Conservation (phyloP, 1,284 basidiomycete genomes). For the Sanghuangporus sanghuang region DNA sequence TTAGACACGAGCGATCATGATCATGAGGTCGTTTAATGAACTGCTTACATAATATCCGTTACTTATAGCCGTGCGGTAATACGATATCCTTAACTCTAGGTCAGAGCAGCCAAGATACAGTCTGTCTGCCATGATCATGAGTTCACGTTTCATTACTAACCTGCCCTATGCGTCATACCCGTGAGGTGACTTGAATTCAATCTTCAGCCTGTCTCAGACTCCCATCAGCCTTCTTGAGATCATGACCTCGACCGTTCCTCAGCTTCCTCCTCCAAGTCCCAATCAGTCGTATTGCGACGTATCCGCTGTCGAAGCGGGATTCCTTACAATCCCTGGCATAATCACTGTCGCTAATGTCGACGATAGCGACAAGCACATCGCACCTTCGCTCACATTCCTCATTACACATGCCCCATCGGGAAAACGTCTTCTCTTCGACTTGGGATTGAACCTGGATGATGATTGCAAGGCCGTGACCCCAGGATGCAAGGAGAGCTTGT, state of each 20-base stretch:
- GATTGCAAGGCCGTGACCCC: constrained; percentile 21
- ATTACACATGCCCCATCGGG: constrained; percentile 17
- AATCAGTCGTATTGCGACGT: constrained; percentile 19
- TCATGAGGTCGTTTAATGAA: background rate
- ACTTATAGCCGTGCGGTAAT: too few relatives aligned
- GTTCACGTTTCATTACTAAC: too few relatives aligned
- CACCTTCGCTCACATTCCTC: constrained; percentile 20
- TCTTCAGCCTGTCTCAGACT: background rate
- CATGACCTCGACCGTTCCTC: background rate
- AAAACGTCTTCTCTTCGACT: constrained; percentile 20
- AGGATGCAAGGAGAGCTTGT: constrained; percentile 22
- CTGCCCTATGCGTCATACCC: too few relatives aligned
- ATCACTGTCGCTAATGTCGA: constrained; percentile 8
- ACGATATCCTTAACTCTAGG: too few relatives aligned
- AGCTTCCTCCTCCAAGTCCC: constrained; percentile 13
- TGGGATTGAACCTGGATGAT: constrained; percentile 16
- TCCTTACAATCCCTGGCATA: constrained; percentile 9
- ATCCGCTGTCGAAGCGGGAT: constrained; percentile 20
- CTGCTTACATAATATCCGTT: background rate
- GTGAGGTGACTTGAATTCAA: background rate
- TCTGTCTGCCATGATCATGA: too few relatives aligned
- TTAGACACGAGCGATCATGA: background rate
- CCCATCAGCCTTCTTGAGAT: too few relatives aligned
- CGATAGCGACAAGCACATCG: constrained; percentile 4
- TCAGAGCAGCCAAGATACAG: too few relatives aligned